Conservation (phyloP, 225 moss, liverwort and hornwort genomes). For the Asterella californica region DNA sequence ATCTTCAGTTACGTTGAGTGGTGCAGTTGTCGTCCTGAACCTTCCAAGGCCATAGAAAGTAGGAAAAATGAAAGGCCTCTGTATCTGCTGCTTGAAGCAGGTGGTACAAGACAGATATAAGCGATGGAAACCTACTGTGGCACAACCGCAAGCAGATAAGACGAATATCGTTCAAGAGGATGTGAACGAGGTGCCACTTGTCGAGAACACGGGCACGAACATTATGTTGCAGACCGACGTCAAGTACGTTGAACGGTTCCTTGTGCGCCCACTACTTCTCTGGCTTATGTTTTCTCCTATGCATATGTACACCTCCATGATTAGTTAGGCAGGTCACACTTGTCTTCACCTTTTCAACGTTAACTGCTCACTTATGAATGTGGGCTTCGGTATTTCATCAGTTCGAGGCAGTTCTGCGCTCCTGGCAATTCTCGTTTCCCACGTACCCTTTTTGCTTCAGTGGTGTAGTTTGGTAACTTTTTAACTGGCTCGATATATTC, state of each 20-base stretch:
- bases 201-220: constrained; percentile 33
- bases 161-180: constrained; percentile 3
- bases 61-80: neutral
- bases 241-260: constrained; percentile 25
- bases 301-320: no score
- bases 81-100: neutral
- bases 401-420: no score
- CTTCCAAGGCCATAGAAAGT: neutral
- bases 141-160: constrained; percentile 20
- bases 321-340: no score
- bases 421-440: no score
- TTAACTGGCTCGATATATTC: no score
- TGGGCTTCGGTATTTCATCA: no score
- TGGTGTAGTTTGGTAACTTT: no score
- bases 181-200: constrained; percentile 23
- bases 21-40: neutral
- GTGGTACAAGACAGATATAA: constrained; percentile 1
- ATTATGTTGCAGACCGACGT: constrained; percentile 43
- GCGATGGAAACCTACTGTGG: neutral
- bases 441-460: no score
- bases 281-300: neutral
- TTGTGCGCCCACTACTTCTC: neutral
- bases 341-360: neutral
- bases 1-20: neutral
- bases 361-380: neutral